Evolutionary conservation across 2,329 filamentous ascomycete genomes (phyloP), one percentile per base, ranked within the genome.

Genomic region (Beauveria sp.): DNA sequence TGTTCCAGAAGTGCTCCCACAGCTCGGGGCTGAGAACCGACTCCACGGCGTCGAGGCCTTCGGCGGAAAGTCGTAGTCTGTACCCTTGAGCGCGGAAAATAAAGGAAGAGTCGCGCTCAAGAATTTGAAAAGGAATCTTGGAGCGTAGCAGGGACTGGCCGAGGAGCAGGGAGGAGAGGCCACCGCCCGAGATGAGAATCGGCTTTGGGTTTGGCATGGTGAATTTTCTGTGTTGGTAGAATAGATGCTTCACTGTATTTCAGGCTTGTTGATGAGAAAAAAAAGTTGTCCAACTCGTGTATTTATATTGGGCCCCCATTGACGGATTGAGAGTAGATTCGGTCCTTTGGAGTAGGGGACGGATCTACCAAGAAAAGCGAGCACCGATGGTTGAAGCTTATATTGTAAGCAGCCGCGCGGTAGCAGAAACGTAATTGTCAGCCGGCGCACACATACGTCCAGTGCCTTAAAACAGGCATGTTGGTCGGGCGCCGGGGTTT

Each of bases 51-150:
- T 84, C 79, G 1, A 87, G 73, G 0, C 84, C 84, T 65, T 84
- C 77, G 0, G 70, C 57, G 0, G 82, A 85, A 2, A 87, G 76
- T 14, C 84, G 80, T 7, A 87, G 73, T 2, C 84, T 73, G 70
- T 88, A 87, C 0, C 85, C 85, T 67, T 88, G 85, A 0, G 80
- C 83, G 50, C 85, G 84, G 65, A 84, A 85, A 1, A 67, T 62
- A 52, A 80, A 72, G 0, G 76, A 78, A 0, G 69, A 63, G 63
- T 84, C 80, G 47, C 81, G 81, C 70, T 87, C 84, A 66, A 81
- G 85, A 48, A 86, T 78, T 43, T 69, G 73, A 69, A 83, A 85
- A 0, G 78, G 76, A n/a, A 82, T 78, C 0, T 68, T 68, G 51
- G 75, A 71, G 2, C 63, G 68, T 2, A 71, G 74, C 1, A 80